Conservation (phyloP, 148 eudicot species). For the Euryodendron excelsum region DNA sequence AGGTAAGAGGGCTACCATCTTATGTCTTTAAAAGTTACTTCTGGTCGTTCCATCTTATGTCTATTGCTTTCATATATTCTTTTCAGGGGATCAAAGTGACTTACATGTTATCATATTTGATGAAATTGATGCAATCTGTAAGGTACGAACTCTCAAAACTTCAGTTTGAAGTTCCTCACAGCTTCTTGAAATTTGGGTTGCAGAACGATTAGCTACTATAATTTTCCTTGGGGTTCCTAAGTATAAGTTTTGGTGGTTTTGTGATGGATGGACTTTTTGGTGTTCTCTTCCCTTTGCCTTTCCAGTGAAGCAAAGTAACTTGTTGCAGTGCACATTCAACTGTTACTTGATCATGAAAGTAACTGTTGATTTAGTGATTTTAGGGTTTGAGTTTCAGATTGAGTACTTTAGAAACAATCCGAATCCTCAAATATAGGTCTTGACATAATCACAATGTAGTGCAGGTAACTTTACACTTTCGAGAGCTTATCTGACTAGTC, state of each 20-base stretch:
- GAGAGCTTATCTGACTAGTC: background rate
- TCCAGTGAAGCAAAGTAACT: conserved; percentile 2
- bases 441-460: background rate
- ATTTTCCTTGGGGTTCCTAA: background rate
- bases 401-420: background rate
- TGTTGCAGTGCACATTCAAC: background rate
- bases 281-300: background rate
- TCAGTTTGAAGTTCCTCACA: conserved; percentile 2
- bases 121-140: conserved; percentile 99
- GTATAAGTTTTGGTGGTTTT: background rate
- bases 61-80: conserved; percentile 10
- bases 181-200: background rate
- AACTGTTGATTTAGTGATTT: background rate
- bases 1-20: conserved; percentile 39
- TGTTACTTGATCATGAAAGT: conserved; percentile 8
- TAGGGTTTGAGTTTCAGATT: conserved; percentile 5
- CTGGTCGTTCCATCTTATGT: background rate
- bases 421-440: background rate
- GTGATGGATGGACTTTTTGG: background rate
- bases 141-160: conserved; percentile 46
- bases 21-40: conserved; percentile 4
- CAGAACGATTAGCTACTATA: background rate
- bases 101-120: conserved; percentile 98
- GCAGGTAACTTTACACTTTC: background rate
- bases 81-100: conserved; percentile 96